Evolutionary conservation across 371 early-diverging fungal genomes (phyloP).

Genomic region (Umbelopsis sp.): DNA sequence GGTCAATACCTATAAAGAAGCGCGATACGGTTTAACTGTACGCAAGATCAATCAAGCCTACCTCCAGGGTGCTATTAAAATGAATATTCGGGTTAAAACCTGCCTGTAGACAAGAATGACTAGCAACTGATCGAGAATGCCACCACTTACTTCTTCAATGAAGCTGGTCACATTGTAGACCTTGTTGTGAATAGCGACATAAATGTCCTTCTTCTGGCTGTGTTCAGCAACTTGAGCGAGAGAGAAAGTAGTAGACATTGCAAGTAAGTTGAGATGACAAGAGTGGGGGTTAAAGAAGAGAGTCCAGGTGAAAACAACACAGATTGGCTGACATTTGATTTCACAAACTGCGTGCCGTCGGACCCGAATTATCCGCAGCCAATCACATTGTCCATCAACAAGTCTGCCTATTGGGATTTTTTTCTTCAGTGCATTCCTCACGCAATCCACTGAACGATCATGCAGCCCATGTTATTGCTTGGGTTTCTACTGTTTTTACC

Average conservation of each 20-base stretch:
- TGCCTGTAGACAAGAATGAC: no score
- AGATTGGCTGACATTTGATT: not conserved
- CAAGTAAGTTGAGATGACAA: conserved; percentile 18
- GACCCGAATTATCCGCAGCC: conserved; percentile 13
- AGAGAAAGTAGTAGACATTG: conserved; percentile 41
- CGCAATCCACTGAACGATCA: no score
- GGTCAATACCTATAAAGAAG: not conserved
- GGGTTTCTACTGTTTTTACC: not conserved
- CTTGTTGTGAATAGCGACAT: conserved; percentile 79
- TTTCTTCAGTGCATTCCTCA: no score
- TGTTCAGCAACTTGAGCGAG: conserved; percentile 64
- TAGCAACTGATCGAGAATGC: not conserved
- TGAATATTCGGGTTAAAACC: not conserved
- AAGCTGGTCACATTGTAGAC: conserved; percentile 87
- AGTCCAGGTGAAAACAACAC: conserved; percentile 10
- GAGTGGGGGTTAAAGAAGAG: conserved; percentile 22
- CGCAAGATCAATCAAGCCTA: conserved; percentile 23
- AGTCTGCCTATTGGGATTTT: no score
- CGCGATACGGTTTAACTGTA: not conserved
- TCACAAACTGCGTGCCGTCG: not conserved
- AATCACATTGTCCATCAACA: not conserved
- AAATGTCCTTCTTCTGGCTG: conserved; percentile 57
- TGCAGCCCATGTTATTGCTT: not conserved
- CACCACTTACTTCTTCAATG: conserved; percentile 61
- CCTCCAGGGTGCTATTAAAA: conserved; percentile 52